phyloP scores from a whole-genome alignment of 331 rosid genomes.

The Rhamnella rubrinervis region DNA sequence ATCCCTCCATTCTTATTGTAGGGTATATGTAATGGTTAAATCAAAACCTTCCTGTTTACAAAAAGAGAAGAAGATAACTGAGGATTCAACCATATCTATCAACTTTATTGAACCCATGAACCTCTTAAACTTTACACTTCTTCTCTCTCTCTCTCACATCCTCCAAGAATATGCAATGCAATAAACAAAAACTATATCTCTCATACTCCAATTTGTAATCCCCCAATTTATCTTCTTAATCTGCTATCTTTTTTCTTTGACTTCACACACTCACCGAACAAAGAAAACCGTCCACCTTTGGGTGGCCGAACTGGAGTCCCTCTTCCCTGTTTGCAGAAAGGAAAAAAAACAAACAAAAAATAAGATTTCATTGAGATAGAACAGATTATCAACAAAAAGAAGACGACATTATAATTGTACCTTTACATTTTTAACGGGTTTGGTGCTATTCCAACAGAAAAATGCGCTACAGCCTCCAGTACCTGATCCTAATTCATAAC shows the following conservation, averaged over 20 bases:
- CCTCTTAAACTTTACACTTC: constrained; percentile 40
- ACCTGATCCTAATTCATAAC: constrained; percentile 73
- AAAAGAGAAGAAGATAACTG: background rate
- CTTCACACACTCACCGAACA: constrained; percentile 84
- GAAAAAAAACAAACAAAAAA: background rate
- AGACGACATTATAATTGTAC: constrained; percentile 30
- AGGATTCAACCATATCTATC: constrained; percentile 26
- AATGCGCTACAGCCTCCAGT: constrained; percentile 76
- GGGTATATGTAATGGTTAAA: too few relatives aligned
- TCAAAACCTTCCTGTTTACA: background rate
- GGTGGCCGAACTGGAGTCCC: constrained; percentile 50
- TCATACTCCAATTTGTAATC: constrained; percentile 11
- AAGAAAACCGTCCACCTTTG: constrained; percentile 48
- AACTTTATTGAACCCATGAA: constrained; percentile 50
- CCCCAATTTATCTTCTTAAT: constrained; percentile 31
- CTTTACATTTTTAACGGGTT: constrained; percentile 58
- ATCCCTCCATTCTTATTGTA: too few relatives aligned
- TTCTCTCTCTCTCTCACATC: constrained; percentile 48
- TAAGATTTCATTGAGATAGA: constrained; percentile 14
- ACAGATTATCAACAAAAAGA: constrained; percentile 8
- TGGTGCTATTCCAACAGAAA: constrained; percentile 76
- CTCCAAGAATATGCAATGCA: constrained; percentile 47
- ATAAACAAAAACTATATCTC: constrained; percentile 21
- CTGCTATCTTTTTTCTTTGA: constrained; percentile 46
- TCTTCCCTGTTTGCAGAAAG: constrained; percentile 48